A percentile compares a stretch with the other conserved stretches of the same genome.
phyloP scores from a whole-genome alignment of 108 stramenopile species.

The Epithemia pelagica region DNA sequence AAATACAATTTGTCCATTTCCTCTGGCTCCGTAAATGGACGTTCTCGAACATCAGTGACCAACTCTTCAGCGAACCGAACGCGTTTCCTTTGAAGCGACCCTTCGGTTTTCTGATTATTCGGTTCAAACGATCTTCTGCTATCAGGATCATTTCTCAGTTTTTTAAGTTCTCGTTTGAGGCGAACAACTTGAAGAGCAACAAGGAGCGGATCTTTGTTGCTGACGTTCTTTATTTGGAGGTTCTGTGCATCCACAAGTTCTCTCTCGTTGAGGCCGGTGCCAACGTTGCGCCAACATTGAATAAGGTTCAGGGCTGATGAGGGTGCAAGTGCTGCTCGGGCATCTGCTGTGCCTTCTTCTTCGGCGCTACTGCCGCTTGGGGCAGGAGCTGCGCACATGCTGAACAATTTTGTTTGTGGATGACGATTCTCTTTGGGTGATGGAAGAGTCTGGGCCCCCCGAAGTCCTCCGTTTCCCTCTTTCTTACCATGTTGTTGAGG shows the following conservation, averaged over 20 bases:
- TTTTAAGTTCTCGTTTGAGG: constrained; percentile 1
- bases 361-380: not conserved
- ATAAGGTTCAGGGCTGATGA: not conserved
- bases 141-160: not conserved
- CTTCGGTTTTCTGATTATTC: no score
- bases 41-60: constrained; percentile 1
- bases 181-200: not conserved
- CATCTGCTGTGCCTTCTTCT: not conserved
- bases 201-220: not conserved
- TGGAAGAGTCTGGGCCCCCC: not conserved
- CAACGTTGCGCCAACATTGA: not conserved
- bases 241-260: not conserved
- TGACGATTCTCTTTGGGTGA: not conserved
- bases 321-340: not conserved
- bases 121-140: not conserved
- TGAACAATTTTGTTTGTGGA: not conserved
- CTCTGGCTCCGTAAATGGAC: constrained; percentile 1
- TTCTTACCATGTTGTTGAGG: not conserved
- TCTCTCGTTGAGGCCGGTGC: not conserved
- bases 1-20: constrained; percentile 9
- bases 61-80: constrained; percentile 4
- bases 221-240: not conserved
- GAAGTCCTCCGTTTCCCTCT: no score
- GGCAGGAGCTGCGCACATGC: not conserved
- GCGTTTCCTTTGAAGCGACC: not conserved